Evolutionary conservation across 2,329 filamentous ascomycete genomes (phyloP), one percentile per base, ranked within the genome.

Genomic region (Reticulascus tulasneorum): DNA sequence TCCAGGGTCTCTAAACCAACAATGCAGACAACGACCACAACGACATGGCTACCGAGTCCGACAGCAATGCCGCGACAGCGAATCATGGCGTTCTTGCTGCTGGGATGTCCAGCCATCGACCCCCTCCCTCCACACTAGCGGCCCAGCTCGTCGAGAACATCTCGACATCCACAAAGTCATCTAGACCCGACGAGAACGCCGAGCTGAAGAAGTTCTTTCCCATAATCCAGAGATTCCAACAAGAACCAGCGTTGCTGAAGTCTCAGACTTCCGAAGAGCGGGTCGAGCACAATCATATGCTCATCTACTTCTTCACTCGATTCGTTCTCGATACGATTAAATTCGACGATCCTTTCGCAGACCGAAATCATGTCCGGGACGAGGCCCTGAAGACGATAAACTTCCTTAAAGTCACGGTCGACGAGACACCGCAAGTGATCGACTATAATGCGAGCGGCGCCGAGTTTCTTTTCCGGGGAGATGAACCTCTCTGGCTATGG

Each of bases 71-170:
- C n/a, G n/a, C n/a, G n/a, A 24, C 40, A 29, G 33, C 40, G 23
- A 20, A 40, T 10, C n/a, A 35, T 37, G 38, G 38, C 38, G 35
- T 32, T 30, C 30, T 33, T 8, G 38, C 38, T 26, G 41, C 33
- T 29, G 34, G 44, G 20, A 30, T 35, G 23, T 28, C 40, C 18
- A 40, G 54, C 35, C 54, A 40, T 9, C 65, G 68, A 29, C 79
- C 80, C 29, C 79, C 80, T 24, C 84, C 88, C 10, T 95, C 90
- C 12, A 94, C 89, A 9, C 73, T 95, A 52, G 88, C 90, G 34
- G 87, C 87, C 10, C 86, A 94, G 59, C 80, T 96, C 38, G 87
- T 93, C 46, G 82, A 86, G 55, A 87, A 86, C 56, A 80, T 89
- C 44, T 79, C 84, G 27, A 75, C 83, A 16, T 76, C 77, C 32